A percentile compares a stretch with the other conserved stretches of the same genome.
phyloP scores from a whole-genome alignment of 306 rosid species.

The Biancaea sappan region DNA sequence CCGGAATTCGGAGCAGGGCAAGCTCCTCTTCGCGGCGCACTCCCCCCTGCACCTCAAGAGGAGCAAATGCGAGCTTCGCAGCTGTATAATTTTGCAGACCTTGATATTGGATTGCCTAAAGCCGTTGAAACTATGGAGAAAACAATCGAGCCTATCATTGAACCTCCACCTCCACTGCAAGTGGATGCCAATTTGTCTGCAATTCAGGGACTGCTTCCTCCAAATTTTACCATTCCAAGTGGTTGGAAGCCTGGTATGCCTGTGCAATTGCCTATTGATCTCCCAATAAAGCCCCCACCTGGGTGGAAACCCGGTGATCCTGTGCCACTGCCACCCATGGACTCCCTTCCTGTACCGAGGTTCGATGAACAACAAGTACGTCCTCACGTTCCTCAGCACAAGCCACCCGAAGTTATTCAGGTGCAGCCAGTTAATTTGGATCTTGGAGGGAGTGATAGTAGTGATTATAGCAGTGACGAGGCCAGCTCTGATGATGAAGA shows the following conservation, averaged over 20 bases:
- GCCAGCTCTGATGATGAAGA: constrained; percentile 87
- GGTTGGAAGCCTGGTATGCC: constrained; percentile 99
- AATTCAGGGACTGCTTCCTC: constrained; percentile 77
- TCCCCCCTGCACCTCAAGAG: constrained; percentile 96
- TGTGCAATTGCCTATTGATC: constrained; percentile 68
- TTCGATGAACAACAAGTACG: constrained; percentile 61
- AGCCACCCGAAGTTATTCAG: constrained; percentile 74
- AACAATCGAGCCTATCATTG: constrained; percentile 67
- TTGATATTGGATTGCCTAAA: constrained; percentile 90
- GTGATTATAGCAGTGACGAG: constrained; percentile 87
- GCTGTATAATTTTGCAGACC: constrained; percentile 77
- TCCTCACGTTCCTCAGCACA: constrained; percentile 59
- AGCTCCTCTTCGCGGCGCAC: constrained; percentile 82
- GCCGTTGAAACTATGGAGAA: constrained; percentile 59
- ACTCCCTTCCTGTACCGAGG: constrained; percentile 61
- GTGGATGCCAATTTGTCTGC: constrained; percentile 54
- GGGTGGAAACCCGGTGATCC: constrained; percentile 99
- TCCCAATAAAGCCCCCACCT: constrained; percentile 83
- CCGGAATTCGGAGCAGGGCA: constrained; percentile 94
- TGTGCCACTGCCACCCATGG: constrained; percentile 76
- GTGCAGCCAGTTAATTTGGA: constrained; percentile 89
- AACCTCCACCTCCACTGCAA: constrained; percentile 54
- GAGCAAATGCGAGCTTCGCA: constrained; percentile 98
- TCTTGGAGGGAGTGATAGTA: constrained; percentile 81
- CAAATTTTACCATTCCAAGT: constrained; percentile 71